A percentile compares a stretch with the other conserved stretches of the same genome.
These are phyloP conservation scores for Brassica cretica DNA, from an alignment of 345 rosid genomes.

Conservation along the genomic window DNA sequence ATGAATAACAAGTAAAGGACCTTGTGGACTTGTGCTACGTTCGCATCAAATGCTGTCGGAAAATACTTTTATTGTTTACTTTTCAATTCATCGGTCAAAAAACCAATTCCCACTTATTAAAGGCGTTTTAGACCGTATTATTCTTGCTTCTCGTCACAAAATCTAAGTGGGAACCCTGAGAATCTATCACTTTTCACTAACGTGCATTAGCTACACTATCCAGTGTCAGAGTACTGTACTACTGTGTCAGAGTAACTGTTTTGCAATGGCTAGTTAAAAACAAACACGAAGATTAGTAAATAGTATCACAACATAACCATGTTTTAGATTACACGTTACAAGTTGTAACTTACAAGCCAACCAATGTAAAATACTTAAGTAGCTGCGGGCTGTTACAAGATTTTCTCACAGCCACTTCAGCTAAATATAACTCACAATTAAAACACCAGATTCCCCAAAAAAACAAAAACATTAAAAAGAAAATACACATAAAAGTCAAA, in stretches of 20 bases:
- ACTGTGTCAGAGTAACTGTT: not conserved
- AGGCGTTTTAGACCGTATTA: conserved; percentile 29
- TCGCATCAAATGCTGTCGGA: conserved; percentile 40
- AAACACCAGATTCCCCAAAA: conserved; percentile 16
- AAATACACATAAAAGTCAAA: conserved; percentile 34
- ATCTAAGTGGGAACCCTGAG: conserved; percentile 38
- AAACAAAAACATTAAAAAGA: not conserved
- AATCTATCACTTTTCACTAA: conserved; percentile 12
- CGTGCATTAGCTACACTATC: conserved; percentile 4
- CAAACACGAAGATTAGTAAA: not conserved
- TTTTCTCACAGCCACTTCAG: conserved; percentile 43
- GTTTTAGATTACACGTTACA: conserved; percentile 32
- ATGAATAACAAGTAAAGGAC: conserved; percentile 5
- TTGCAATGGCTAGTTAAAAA: not conserved
- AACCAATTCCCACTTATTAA: conserved; percentile 33
- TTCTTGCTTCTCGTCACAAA: conserved; percentile 27
- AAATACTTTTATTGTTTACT: not conserved
- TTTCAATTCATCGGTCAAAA: conserved; percentile 8
- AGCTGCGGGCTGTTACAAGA: conserved; percentile 44
- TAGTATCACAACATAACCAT: conserved; percentile 21
- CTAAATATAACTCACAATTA: conserved; percentile 18
- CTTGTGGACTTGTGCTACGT: conserved; percentile 24
- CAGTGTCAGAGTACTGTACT: not conserved
- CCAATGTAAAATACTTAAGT: conserved; percentile 28
- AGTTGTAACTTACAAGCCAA: conserved; percentile 26